Conservation (phyloP, 2,329 filamentous ascomycete genomes). For the Botrytis tulipae region DNA sequence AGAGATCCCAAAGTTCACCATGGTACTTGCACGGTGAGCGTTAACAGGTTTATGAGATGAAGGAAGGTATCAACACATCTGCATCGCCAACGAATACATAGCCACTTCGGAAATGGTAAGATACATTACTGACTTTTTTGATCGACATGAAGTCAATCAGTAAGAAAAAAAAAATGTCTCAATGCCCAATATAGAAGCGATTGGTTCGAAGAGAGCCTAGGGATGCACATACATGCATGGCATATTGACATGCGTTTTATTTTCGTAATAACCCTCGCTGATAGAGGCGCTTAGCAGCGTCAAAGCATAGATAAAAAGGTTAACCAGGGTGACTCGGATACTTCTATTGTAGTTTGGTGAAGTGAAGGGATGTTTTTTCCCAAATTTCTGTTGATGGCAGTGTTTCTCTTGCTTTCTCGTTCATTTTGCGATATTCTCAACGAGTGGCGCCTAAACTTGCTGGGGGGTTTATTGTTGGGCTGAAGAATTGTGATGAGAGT, state of each 20-base stretch:
- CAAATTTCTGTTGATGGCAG: not conserved
- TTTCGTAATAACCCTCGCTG: not conserved
- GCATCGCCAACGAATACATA: conserved; percentile 15
- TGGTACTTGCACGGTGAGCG: not conserved
- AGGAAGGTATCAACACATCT: conserved; percentile 10
- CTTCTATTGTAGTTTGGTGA: not conserved
- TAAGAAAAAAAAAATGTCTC: not conserved
- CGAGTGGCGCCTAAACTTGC: conserved; percentile 8
- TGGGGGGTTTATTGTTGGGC: not conserved
- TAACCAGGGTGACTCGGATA: conserved; percentile 1
- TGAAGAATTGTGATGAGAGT: not conserved
- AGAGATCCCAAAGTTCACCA: not conserved
- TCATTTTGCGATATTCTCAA: not conserved
- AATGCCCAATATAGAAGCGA: conserved; percentile 12
- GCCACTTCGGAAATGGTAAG: not conserved
- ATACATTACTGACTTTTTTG: not conserved
- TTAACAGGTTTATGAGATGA: not conserved
- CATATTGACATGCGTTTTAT: conserved; percentile 1
- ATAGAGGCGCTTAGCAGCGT: conserved; percentile 14
- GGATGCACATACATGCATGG: not conserved
- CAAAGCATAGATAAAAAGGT: conserved; percentile 4
- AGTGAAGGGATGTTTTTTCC: not conserved
- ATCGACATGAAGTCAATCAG: not conserved
- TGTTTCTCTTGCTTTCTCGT: not conserved
- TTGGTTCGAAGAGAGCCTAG: conserved; percentile 1